phyloP scores from a whole-genome alignment of 2,329 filamentous ascomycete species.

The Tolypocladium nubicola region DNA sequence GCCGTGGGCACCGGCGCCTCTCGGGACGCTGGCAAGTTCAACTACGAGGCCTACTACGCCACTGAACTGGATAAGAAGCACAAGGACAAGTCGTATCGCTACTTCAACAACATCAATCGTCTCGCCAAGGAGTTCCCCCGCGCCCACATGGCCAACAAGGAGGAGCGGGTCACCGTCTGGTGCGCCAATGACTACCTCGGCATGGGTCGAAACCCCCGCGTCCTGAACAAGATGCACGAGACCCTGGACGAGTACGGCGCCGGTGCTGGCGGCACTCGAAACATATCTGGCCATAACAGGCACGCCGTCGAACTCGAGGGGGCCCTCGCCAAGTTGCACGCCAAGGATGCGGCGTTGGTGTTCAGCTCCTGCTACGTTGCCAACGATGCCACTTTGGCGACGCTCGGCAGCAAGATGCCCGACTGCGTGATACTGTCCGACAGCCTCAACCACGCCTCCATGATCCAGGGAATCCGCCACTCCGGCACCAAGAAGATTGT shows the following conservation, averaged over 20 bases:
- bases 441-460: slow-evolving; percentile 93
- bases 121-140: slow-evolving; percentile 92
- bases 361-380: slow-evolving; percentile 98
- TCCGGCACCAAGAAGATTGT: slow-evolving; percentile 95
- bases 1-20: slow-evolving; percentile 9
- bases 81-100: slow-evolving; percentile 98
- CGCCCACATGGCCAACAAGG: slow-evolving; percentile 75
- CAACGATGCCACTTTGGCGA: slow-evolving; percentile 93
- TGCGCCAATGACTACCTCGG: slow-evolving; percentile 98
- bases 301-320: slow-evolving; percentile 80
- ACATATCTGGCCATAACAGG: slow-evolving; percentile 96
- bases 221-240: slow-evolving; percentile 86
- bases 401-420: slow-evolving; percentile 90
- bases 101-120: slow-evolving; percentile 99
- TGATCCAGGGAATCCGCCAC: slow-evolving; percentile 98
- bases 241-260: slow-evolving; percentile 92
- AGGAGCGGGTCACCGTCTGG: slow-evolving; percentile 92
- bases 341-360: slow-evolving; percentile 84
- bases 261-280: slow-evolving; percentile 88
- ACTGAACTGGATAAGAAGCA: slow-evolving; percentile 94
- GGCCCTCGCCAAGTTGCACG: slow-evolving; percentile 76
- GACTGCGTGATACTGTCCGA: slow-evolving; percentile 97
- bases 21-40: slow-evolving; percentile 50
- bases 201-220: slow-evolving; percentile 85
- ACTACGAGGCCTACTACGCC: slow-evolving; percentile 86